Conservation (phyloP, 306 rosid species). For the Corylus americana region DNA sequence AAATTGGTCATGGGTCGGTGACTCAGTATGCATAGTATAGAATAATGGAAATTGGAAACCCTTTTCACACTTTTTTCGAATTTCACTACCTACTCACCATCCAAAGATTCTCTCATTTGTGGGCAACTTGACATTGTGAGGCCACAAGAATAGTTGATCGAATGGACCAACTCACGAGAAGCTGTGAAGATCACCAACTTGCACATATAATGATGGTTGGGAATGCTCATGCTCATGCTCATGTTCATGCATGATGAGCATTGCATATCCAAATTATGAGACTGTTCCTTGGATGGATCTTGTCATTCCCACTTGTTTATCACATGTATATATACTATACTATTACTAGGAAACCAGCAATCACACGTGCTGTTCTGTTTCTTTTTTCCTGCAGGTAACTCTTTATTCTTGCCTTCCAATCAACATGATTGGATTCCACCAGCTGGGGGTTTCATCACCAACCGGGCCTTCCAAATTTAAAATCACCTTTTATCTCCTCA, state of each 20-base stretch:
- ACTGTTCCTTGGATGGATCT: conserved; percentile 9
- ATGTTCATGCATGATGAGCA: not conserved
- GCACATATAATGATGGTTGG: not conserved
- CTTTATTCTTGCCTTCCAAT: not conserved
- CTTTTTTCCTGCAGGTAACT: not conserved
- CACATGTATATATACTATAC: not conserved
- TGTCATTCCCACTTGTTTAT: not conserved
- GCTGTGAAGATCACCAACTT: not conserved
- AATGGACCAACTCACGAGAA: conserved; percentile 25
- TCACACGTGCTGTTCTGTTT: not conserved
- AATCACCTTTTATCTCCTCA: not conserved
- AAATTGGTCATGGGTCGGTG: too few relatives aligned
- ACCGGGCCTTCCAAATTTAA: not conserved
- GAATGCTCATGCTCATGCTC: not conserved
- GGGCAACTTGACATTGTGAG: conserved; percentile 5
- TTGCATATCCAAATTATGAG: not conserved
- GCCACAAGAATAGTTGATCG: conserved; percentile 1
- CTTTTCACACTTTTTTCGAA: too few relatives aligned
- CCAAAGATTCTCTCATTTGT: not conserved
- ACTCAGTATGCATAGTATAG: too few relatives aligned
- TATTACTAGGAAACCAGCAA: not conserved
- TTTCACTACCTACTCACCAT: too few relatives aligned
- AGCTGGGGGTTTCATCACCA: conserved; percentile 6
- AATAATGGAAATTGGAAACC: too few relatives aligned
- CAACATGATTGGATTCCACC: conserved; percentile 16